phyloP scores from a whole-genome alignment of 2,329 filamentous ascomycete genomes.

The Calonectria montana region DNA sequence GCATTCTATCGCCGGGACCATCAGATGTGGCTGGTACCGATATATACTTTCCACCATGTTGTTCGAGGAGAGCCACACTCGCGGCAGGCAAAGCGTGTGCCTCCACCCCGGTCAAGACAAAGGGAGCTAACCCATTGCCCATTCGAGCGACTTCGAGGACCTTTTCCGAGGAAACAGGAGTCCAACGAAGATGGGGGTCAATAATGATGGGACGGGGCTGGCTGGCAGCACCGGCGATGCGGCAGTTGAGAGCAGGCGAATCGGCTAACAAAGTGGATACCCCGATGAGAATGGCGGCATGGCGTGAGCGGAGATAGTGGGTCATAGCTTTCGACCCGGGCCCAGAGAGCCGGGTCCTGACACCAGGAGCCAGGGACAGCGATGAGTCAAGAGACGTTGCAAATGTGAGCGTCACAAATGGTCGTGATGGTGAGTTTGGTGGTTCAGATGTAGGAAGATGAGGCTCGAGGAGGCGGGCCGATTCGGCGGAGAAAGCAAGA shows the following conservation, averaged over 20 bases:
- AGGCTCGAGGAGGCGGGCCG: slow-evolving; percentile 47
- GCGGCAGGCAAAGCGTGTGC: slow-evolving; percentile 56
- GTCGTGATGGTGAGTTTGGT: slow-evolving; percentile 34
- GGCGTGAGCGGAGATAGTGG: slow-evolving; percentile 84
- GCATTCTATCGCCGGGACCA: slow-evolving; percentile 52
- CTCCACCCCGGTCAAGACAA: slow-evolving; percentile 69
- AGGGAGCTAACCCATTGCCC: slow-evolving; percentile 78
- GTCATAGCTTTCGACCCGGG: slow-evolving; percentile 91
- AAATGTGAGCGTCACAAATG: slow-evolving; percentile 85
- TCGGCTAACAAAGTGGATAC: slow-evolving; percentile 87
- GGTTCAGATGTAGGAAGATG: slow-evolving; percentile 44
- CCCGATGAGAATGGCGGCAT: slow-evolving; percentile 88
- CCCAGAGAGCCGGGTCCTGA: slow-evolving; percentile 86
- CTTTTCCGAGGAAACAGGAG: slow-evolving; percentile 68
- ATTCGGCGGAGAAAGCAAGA: slow-evolving; percentile 47
- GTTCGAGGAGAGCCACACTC: slow-evolving; percentile 56
- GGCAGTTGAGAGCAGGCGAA: slow-evolving; percentile 86
- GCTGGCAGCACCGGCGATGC: slow-evolving; percentile 69
- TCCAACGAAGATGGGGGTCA: slow-evolving; percentile 83
- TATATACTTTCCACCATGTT: slow-evolving; percentile 65
- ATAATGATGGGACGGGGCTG: slow-evolving; percentile 87
- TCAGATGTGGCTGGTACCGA: slow-evolving; percentile 48
- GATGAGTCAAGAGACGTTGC: slow-evolving; percentile 89
- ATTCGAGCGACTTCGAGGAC: slow-evolving; percentile 73
- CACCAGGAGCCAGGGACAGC: slow-evolving; percentile 79